Percentiles rank a stretch among this genome's conserved stretches.
Conservation (phyloP, 352 stramenopile species). For the Pythium brassicae region DNA sequence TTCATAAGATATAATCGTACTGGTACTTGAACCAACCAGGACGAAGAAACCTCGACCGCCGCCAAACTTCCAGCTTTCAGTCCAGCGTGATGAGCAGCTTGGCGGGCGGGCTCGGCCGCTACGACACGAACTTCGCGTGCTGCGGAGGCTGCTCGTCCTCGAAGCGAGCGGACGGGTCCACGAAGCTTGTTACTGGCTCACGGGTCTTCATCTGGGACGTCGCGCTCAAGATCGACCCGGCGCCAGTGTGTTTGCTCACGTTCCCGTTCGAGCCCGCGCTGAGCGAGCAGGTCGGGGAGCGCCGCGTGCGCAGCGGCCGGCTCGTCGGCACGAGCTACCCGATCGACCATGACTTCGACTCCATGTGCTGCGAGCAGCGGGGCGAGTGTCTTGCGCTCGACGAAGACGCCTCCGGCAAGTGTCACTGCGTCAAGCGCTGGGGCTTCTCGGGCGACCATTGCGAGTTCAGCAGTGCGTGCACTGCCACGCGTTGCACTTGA, state of each 20-base stretch:
- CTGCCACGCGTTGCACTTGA: background rate
- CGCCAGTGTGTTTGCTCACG: slow-evolving; percentile 34
- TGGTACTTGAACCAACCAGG: too few relatives aligned
- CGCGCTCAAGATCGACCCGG: slow-evolving; percentile 51
- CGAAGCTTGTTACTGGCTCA: slow-evolving; percentile 41
- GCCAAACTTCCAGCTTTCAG: background rate
- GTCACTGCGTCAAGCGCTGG: slow-evolving; percentile 60
- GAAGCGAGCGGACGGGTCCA: slow-evolving; percentile 37
- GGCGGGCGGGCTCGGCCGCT: slow-evolving; percentile 3
- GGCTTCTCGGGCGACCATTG: slow-evolving; percentile 67
- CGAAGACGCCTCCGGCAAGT: slow-evolving; percentile 61
- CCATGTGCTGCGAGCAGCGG: slow-evolving; percentile 60
- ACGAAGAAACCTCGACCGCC: background rate
- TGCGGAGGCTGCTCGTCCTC: slow-evolving; percentile 65
- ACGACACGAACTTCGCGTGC: slow-evolving; percentile 58
- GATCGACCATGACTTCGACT: slow-evolving; percentile 70
- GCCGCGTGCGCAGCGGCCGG: slow-evolving; percentile 52
- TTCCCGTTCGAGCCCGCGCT: slow-evolving; percentile 61
- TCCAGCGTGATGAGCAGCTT: slow-evolving; percentile 2
- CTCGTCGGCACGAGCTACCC: slow-evolving; percentile 61
- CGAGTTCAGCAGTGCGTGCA: slow-evolving; percentile 46
- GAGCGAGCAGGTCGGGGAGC: slow-evolving; percentile 52
- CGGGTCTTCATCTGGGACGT: slow-evolving; percentile 67
- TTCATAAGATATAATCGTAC: too few relatives aligned
- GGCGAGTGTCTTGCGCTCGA: slow-evolving; percentile 36